Evolutionary conservation across 495 filamentous ascomycete genomes (phyloP).

Genomic region (Apodospora peruviana): DNA sequence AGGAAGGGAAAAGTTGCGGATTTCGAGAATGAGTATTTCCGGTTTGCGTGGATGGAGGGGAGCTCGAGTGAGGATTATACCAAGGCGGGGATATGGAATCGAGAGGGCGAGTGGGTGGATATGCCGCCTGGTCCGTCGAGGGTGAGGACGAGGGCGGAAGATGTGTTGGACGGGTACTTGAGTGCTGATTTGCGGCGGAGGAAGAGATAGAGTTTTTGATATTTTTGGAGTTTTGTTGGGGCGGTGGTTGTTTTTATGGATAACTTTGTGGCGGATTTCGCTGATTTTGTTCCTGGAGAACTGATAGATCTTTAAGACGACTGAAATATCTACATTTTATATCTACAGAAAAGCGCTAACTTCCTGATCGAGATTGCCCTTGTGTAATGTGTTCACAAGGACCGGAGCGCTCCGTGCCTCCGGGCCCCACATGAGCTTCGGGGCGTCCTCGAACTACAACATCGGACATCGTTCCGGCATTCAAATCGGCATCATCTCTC

Average conservation of each 20-base stretch:
- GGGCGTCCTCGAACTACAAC: no score
- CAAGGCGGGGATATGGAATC: constrained; percentile 71
- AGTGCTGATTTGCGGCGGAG: neutral
- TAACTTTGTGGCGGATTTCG: neutral
- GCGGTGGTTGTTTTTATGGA: neutral
- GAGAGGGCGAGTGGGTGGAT: constrained; percentile 61
- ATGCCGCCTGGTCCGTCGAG: constrained; percentile 44
- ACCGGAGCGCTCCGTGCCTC: no score
- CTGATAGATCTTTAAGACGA: no score
- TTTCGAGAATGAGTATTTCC: constrained; percentile 71
- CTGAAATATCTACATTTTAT: no score
- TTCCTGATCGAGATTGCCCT: no score
- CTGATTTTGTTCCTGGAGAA: no score
- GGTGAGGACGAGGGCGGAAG: constrained; percentile 21
- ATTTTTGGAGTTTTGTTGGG: neutral
- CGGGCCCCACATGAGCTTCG: no score
- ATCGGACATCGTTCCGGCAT: no score
- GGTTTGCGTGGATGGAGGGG: constrained; percentile 76
- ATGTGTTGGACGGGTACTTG: neutral
- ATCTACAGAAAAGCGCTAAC: no score
- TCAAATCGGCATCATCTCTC: no score
- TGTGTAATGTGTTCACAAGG: no score
- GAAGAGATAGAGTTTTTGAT: neutral
- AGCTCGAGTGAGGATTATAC: constrained; percentile 69
- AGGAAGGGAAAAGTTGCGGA: constrained; percentile 32